Conservation (phyloP, 371 early-diverging fungal genomes). For the Chytridium lagenaria region DNA sequence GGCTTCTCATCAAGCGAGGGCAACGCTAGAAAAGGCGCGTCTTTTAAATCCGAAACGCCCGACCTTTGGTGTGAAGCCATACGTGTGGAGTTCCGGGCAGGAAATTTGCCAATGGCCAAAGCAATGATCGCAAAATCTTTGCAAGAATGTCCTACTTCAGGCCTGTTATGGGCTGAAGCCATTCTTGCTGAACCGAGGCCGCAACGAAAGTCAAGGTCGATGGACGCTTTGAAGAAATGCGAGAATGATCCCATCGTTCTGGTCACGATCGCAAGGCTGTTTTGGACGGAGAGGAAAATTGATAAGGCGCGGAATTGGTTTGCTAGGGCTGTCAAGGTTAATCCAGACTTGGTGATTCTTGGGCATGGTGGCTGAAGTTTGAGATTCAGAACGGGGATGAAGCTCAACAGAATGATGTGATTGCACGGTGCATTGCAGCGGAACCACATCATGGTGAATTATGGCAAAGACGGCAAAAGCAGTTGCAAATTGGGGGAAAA, state of each 20-base stretch:
- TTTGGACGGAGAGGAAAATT: slow-evolving; percentile 90
- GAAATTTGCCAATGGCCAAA: slow-evolving; percentile 75
- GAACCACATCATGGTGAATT: slow-evolving; percentile 90
- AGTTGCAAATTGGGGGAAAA: slow-evolving; percentile 70
- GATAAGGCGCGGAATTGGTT: slow-evolving; percentile 96
- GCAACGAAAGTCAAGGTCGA: slow-evolving; percentile 84
- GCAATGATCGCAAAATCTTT: slow-evolving; percentile 85
- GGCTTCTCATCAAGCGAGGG: slow-evolving; percentile 81
- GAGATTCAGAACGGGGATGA: slow-evolving; percentile 68
- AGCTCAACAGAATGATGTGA: slow-evolving; percentile 63
- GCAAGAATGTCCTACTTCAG: slow-evolving; percentile 90
- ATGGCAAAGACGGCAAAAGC: slow-evolving; percentile 88
- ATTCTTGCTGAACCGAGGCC: slow-evolving; percentile 88
- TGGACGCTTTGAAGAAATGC: slow-evolving; percentile 91
- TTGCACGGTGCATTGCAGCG: slow-evolving; percentile 74
- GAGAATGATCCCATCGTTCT: slow-evolving; percentile 85
- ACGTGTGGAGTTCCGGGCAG: slow-evolving; percentile 76
- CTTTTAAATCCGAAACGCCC: slow-evolving; percentile 81
- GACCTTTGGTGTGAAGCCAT: slow-evolving; percentile 91
- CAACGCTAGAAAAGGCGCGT: slow-evolving; percentile 86
- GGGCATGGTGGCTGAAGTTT: slow-evolving; percentile 95
- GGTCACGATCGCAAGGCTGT: slow-evolving; percentile 86
- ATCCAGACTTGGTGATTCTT: slow-evolving; percentile 92
- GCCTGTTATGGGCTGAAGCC: slow-evolving; percentile 86
- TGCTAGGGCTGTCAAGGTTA: slow-evolving; percentile 77